Conservation (phyloP, 202 grass and related monocot species). For the Panicum virgatum region DNA sequence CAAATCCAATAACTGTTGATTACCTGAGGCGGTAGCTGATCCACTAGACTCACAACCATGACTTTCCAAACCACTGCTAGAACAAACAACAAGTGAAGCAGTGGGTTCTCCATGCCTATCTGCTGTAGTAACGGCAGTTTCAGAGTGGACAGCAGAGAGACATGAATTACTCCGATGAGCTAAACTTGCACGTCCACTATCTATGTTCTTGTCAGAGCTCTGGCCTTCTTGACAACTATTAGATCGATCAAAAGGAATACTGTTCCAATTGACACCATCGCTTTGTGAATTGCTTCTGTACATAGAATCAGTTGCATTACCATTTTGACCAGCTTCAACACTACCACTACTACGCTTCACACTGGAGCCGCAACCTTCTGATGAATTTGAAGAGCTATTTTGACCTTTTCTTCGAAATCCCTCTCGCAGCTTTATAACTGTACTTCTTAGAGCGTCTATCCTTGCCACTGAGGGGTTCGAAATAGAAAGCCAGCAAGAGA, state of each 20-base stretch:
- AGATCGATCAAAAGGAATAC: conserved; percentile 79
- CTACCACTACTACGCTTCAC: conserved; percentile 94
- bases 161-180: conserved; percentile 91
- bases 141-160: conserved; percentile 80
- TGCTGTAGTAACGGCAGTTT: conserved; percentile 43
- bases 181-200: conserved; percentile 74
- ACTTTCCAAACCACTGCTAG: conserved; percentile 77
- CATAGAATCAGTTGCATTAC: conserved; percentile 63
- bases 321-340: conserved; percentile 83
- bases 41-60: conserved; percentile 72
- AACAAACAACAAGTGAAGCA: conserved; percentile 64
- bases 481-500: conserved; percentile 82
- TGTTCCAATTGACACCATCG: conserved; percentile 65
- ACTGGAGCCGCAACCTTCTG: conserved; percentile 96
- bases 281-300: conserved; percentile 77
- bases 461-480: conserved; percentile 87
- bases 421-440: conserved; percentile 91
- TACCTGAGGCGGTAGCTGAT: conserved; percentile 60
- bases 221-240: conserved; percentile 93
- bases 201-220: conserved; percentile 77
- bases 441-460: conserved; percentile 87
- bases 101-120: conserved; percentile 59
- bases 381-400: conserved; percentile 94
- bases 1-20: conserved; percentile 78
- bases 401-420: conserved; percentile 79